Percentiles rank a stretch among this genome's conserved stretches.
These are phyloP conservation scores for Plicaturopsis crispa DNA, from an alignment of 768 basidiomycete species.

Conservation along the genomic window DNA sequence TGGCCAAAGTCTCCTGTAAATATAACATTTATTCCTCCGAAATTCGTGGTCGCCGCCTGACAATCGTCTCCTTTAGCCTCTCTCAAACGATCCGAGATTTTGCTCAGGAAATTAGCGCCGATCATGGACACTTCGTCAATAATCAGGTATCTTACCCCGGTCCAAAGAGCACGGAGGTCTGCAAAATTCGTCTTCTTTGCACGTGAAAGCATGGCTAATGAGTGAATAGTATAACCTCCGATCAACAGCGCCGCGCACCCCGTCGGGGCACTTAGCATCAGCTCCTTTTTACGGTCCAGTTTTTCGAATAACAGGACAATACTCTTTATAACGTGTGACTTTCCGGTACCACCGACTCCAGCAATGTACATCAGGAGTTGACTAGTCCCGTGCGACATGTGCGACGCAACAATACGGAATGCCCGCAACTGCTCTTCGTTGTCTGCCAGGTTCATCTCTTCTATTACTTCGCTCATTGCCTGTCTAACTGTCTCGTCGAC, in stretches of 20 bases:
- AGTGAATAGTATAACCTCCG: slow-evolving; percentile 20
- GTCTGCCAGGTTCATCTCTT: not conserved
- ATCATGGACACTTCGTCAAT: slow-evolving; percentile 15
- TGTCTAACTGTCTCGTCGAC: too few species aligned
- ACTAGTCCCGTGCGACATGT: slow-evolving; percentile 2
- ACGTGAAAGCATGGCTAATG: slow-evolving; percentile 12
- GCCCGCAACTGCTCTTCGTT: slow-evolving; percentile 10
- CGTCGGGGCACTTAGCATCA: slow-evolving; percentile 18
- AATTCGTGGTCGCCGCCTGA: slow-evolving; percentile 3
- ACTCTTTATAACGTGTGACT: slow-evolving; percentile 18
- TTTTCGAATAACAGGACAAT: slow-evolving; percentile 12
- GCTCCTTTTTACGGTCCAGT: slow-evolving; percentile 1
- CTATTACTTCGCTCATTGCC: too few species aligned
- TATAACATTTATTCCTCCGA: slow-evolving; percentile 24
- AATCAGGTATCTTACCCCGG: slow-evolving; percentile 11
- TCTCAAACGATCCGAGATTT: slow-evolving; percentile 13
- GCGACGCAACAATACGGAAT: slow-evolving; percentile 8
- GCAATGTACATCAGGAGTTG: slow-evolving; percentile 20
- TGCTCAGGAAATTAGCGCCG: slow-evolving; percentile 8
- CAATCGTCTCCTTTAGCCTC: slow-evolving; percentile 11
- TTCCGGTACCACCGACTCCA: slow-evolving; percentile 21
- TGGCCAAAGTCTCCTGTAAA: slow-evolving; percentile 23
- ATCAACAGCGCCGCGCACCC: slow-evolving; percentile 21
- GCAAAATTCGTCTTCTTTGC: slow-evolving; percentile 2
- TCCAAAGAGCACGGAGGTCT: slow-evolving; percentile 6